These are phyloP conservation scores for Gracilaria gracilis DNA, from an alignment of 23 red algal genomes.

Conservation along the genomic window DNA sequence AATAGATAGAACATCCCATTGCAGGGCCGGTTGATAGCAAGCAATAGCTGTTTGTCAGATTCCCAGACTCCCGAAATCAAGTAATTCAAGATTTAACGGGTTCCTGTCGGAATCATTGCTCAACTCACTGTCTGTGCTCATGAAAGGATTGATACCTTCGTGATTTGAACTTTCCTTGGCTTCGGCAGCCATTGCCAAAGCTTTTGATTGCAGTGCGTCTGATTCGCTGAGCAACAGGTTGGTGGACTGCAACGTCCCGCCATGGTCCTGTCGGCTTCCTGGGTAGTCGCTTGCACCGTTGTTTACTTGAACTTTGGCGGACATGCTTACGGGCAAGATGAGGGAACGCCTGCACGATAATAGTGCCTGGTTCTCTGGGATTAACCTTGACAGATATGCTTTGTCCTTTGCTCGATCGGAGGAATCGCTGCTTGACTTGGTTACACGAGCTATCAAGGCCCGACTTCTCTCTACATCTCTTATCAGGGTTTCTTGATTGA, in stretches of 20 bases:
- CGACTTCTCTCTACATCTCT: constrained; percentile 56
- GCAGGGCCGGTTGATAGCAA: too few species aligned
- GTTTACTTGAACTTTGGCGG: background rate
- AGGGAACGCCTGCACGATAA: constrained; percentile 38
- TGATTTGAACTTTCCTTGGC: constrained; percentile 12
- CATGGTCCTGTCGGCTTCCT: background rate
- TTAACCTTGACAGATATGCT: background rate
- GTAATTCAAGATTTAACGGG: background rate
- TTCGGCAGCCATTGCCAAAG: constrained; percentile 57
- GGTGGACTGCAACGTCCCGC: constrained; percentile 16
- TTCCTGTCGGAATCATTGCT: background rate
- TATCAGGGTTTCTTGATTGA: constrained; percentile 37
- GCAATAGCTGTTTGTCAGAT: background rate
- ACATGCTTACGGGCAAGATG: constrained; percentile 23
- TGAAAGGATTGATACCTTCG: constrained; percentile 43
- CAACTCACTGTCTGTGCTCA: background rate
- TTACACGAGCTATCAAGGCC: constrained; percentile 38
- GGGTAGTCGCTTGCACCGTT: background rate
- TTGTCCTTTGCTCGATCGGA: background rate
- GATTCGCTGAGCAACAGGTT: constrained; percentile 23
- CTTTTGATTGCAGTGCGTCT: constrained; percentile 49
- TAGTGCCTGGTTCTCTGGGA: background rate
- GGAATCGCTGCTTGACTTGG: background rate
- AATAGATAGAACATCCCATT: too few species aligned
- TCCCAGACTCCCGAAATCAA: constrained; percentile 6